These are phyloP conservation scores for Balansia obtecta DNA, from an alignment of 2,329 filamentous ascomycete species.

Conservation along the genomic window DNA sequence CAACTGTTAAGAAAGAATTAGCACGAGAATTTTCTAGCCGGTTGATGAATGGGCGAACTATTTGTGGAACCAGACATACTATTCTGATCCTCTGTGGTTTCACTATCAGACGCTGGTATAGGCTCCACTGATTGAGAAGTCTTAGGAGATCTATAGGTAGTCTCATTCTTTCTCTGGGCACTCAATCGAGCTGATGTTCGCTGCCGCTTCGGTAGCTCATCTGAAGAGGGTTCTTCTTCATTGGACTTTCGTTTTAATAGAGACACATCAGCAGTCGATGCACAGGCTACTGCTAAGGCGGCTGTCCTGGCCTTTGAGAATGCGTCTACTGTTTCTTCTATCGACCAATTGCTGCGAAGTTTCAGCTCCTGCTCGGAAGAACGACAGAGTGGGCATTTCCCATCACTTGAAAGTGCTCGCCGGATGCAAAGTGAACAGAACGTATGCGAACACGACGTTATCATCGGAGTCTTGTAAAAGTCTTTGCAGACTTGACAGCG, in stretches of 20 bases:
- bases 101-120: slow-evolving; percentile 4
- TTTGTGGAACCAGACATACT: slow-evolving; percentile 20
- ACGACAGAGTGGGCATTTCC: slow-evolving; percentile 80
- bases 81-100: slow-evolving; percentile 14
- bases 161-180: slow-evolving; percentile 26
- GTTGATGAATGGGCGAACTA: slow-evolving; percentile 9
- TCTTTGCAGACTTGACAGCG: slow-evolving; percentile 98
- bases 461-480: slow-evolving; percentile 87
- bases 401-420: slow-evolving; percentile 67
- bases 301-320: slow-evolving; percentile 55
- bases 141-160: slow-evolving; percentile 4
- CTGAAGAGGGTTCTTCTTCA: slow-evolving; percentile 14
- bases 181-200: slow-evolving; percentile 39
- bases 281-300: slow-evolving; percentile 52
- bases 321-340: slow-evolving; percentile 73
- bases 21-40: neutral
- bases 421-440: slow-evolving; percentile 97
- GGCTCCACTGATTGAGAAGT: neutral
- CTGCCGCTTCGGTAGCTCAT: slow-evolving; percentile 32
- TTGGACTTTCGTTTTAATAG: slow-evolving; percentile 42
- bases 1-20: slow-evolving; percentile 29
- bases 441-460: slow-evolving; percentile 88
- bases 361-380: slow-evolving; percentile 70
- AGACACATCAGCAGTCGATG: slow-evolving; percentile 3
- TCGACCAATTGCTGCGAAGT: slow-evolving; percentile 69